Evolutionary conservation across 176 grass and related monocot genomes (phyloP).

Genomic region (Eleusine coracana): DNA sequence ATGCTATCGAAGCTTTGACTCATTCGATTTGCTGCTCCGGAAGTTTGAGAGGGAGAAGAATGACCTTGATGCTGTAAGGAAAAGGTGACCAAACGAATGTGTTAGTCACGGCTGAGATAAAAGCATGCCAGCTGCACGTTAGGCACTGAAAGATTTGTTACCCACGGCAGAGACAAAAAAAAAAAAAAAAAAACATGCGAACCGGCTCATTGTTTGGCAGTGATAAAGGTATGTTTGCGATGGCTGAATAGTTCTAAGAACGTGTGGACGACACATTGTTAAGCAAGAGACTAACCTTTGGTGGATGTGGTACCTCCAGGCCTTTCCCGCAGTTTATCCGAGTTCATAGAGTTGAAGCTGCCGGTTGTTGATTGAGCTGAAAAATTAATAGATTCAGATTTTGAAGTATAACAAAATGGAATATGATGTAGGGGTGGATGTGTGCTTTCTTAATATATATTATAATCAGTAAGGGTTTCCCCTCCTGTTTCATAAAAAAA

Average conservation of each 20-base stretch:
- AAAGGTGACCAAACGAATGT: constrained; percentile 4
- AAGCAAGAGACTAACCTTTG: constrained; percentile 57
- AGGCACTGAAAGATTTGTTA: background rate
- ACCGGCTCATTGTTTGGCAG: background rate
- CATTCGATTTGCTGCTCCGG: constrained; percentile 93
- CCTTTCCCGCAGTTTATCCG: constrained; percentile 64
- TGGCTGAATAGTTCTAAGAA: background rate
- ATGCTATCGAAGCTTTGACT: constrained; percentile 81
- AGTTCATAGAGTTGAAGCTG: constrained; percentile 56
- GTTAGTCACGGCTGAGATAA: constrained; percentile 14
- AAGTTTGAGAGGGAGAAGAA: constrained; percentile 99
- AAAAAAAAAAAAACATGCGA: background rate
- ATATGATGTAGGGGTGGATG: too few species aligned
- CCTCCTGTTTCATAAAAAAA: too few species aligned
- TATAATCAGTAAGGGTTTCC: too few species aligned
- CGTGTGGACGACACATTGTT: background rate
- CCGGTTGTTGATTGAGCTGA: constrained; percentile 62
- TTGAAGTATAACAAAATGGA: background rate
- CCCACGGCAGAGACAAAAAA: background rate
- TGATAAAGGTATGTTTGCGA: constrained; percentile 13
- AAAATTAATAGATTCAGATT: constrained; percentile 8
- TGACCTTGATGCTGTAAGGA: constrained; percentile 77
- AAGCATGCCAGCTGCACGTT: background rate
- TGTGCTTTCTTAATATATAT: too few species aligned
- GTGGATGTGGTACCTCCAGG: constrained; percentile 57